A percentile compares a stretch with the other conserved stretches of the same genome.
These are phyloP conservation scores for Sporothrix humicola DNA, from an alignment of 2,329 filamentous ascomycete species.

Conservation along the genomic window DNA sequence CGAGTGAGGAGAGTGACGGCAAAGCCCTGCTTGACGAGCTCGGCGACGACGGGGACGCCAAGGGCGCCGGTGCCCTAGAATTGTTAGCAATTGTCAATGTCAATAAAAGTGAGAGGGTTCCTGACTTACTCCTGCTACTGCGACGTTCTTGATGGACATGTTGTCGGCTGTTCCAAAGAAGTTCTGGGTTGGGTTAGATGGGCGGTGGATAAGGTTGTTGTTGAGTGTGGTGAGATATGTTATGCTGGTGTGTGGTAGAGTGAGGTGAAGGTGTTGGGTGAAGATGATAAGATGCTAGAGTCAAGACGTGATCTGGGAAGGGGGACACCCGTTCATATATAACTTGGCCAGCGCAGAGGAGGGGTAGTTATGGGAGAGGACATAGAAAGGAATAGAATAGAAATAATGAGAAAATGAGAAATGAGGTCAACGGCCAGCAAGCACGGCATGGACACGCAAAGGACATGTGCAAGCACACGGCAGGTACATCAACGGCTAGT, in stretches of 20 bases:
- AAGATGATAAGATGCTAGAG: not conserved
- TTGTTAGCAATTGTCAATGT: not conserved
- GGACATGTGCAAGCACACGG: not conserved
- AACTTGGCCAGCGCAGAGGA: not conserved
- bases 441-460: conserved; percentile 8
- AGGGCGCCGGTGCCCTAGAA: conserved; percentile 46
- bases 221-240: not conserved
- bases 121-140: conserved; percentile 46
- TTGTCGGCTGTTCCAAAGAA: conserved; percentile 15
- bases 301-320: not conserved
- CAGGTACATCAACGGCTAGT: not conserved
- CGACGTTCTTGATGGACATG: conserved; percentile 46
- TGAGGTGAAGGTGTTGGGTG: not conserved
- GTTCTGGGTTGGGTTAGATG: conserved; percentile 5
- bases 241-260: not conserved
- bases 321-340: conserved; percentile 17
- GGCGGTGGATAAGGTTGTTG: not conserved
- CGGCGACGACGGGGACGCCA: conserved; percentile 43
- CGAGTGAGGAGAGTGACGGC: conserved; percentile 59
- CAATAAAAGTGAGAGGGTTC: not conserved
- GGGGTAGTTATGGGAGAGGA: not conserved
- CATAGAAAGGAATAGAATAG: not conserved
- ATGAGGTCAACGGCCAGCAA: conserved; percentile 14
- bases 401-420: not conserved
- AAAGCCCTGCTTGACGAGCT: conserved; percentile 50